These are phyloP conservation scores for Fomes fomentarius DNA, from an alignment of 1,284 basidiomycete genomes.

Conservation along the genomic window DNA sequence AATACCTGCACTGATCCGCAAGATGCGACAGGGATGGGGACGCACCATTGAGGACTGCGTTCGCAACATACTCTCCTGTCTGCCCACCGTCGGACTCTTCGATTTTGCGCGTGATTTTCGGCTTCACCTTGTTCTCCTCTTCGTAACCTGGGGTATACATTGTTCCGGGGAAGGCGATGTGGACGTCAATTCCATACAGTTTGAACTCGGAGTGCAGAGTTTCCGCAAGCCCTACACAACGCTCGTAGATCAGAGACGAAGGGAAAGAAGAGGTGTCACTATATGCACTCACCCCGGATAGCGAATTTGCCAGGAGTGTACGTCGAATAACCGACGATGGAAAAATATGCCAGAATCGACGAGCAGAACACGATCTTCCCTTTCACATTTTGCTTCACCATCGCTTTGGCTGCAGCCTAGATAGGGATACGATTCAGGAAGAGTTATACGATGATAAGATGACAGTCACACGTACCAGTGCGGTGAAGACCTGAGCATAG, in stretches of 20 bases:
- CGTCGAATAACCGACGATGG: constrained; percentile 82
- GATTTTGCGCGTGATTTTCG: constrained; percentile 77
- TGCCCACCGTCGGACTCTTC: constrained; percentile 78
- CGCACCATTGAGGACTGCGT: constrained; percentile 25
- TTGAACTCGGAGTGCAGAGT: constrained; percentile 84
- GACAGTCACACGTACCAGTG: constrained; percentile 46
- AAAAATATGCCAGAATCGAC: constrained; percentile 82
- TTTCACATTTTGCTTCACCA: constrained; percentile 61
- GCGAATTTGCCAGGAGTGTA: constrained; percentile 94
- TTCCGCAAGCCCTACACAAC: constrained; percentile 77
- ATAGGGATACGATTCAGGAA: too few relatives aligned
- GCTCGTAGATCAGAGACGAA: too few relatives aligned
- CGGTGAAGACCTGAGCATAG: constrained; percentile 79
- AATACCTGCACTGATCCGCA: too few relatives aligned
- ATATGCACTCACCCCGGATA: constrained; percentile 66
- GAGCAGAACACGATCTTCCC: constrained; percentile 84
- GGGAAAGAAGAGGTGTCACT: too few relatives aligned
- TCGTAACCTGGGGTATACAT: constrained; percentile 85
- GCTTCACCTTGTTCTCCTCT: constrained; percentile 84
- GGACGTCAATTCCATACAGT: constrained; percentile 80
- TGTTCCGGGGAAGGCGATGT: constrained; percentile 87
- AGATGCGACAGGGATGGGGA: too few relatives aligned
- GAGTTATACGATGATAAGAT: neutral
- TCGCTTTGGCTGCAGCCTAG: constrained; percentile 74
- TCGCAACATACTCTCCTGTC: constrained; percentile 71